phyloP scores from a whole-genome alignment of 2,329 filamentous ascomycete genomes.

The Chaetomium globosum region DNA sequence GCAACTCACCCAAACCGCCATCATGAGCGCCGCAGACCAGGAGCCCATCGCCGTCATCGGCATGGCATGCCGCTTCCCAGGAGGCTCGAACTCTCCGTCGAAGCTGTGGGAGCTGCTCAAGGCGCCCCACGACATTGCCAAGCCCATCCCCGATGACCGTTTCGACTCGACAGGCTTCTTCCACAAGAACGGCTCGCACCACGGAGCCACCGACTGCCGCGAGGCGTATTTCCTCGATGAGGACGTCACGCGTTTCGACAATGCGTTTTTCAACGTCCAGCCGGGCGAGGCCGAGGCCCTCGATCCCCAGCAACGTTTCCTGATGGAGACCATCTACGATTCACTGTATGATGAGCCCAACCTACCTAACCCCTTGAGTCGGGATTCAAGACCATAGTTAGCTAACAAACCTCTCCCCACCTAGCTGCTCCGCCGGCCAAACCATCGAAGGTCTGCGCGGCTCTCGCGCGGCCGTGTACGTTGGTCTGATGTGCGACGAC shows the following conservation, averaged over 20 bases:
- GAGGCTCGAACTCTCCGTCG: slow-evolving; percentile 35
- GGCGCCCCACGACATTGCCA: slow-evolving; percentile 11
- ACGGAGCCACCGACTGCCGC: slow-evolving; percentile 22
- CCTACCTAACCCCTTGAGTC: too few relatives aligned
- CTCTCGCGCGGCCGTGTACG: slow-evolving; percentile 40
- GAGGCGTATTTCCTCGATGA: slow-evolving; percentile 28
- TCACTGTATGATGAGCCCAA: too few relatives aligned
- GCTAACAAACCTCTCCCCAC: slow-evolving; percentile 21
- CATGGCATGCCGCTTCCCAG: slow-evolving; percentile 40
- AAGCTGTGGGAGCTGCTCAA: slow-evolving; percentile 40
- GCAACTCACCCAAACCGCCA: neutral
- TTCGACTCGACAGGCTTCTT: slow-evolving; percentile 26
- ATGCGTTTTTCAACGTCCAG: slow-evolving; percentile 29
- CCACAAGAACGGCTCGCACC: slow-evolving; percentile 22
- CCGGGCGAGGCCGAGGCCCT: slow-evolving; percentile 27
- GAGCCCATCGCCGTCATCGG: slow-evolving; percentile 41
- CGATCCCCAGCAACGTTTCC: slow-evolving; percentile 31
- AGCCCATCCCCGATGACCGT: slow-evolving; percentile 13
- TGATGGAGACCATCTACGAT: slow-evolving; percentile 33
- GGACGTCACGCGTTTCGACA: slow-evolving; percentile 26
- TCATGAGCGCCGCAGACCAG: neutral
- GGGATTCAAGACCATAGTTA: neutral
- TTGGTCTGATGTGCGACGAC: slow-evolving; percentile 42
- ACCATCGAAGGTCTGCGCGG: slow-evolving; percentile 33
- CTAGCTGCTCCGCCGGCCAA: slow-evolving; percentile 28